These are phyloP conservation scores for Lachnellula willkommii DNA, from an alignment of 2,329 filamentous ascomycete genomes.

Conservation along the genomic window DNA sequence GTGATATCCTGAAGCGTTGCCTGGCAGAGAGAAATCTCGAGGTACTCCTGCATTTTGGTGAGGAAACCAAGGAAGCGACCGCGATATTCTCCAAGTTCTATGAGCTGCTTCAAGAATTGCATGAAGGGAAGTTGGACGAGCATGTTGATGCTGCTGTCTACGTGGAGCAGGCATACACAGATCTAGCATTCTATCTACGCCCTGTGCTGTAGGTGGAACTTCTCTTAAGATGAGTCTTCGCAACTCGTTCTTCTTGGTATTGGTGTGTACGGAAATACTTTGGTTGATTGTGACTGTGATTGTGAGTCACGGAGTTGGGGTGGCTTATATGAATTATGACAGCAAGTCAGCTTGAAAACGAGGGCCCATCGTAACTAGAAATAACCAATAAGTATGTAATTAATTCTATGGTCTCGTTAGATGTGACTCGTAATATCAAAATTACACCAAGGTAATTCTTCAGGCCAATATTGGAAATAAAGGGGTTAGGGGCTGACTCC, in stretches of 20 bases:
- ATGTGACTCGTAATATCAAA: not conserved
- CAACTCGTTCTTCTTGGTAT: not conserved
- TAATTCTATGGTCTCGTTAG: too few relatives aligned
- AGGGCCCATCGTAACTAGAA: not conserved
- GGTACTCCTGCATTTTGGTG: slow-evolving; percentile 32
- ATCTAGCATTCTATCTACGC: slow-evolving; percentile 49
- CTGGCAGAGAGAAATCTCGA: slow-evolving; percentile 44
- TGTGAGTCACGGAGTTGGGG: not conserved
- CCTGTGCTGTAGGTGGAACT: slow-evolving; percentile 41
- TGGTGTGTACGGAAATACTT: not conserved
- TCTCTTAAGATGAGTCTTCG: not conserved
- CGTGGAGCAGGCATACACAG: slow-evolving; percentile 46
- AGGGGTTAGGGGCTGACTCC: not conserved
- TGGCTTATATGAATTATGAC: not conserved
- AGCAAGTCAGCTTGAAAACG: not conserved
- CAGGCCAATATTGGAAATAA: not conserved
- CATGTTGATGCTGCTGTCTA: slow-evolving; percentile 32
- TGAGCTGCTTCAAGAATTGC: slow-evolving; percentile 45
- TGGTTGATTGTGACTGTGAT: not conserved
- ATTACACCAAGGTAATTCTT: too few relatives aligned
- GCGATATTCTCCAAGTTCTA: slow-evolving; percentile 36
- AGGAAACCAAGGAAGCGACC: slow-evolving; percentile 4
- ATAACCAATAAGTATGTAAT: not conserved
- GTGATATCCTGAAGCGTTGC: slow-evolving; percentile 56
- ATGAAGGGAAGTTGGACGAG: slow-evolving; percentile 38